Base-by-base conservation (phyloP, 2,329 filamentous ascomycete genomes). In the Ophidiomyces ophidiicola region DNA sequence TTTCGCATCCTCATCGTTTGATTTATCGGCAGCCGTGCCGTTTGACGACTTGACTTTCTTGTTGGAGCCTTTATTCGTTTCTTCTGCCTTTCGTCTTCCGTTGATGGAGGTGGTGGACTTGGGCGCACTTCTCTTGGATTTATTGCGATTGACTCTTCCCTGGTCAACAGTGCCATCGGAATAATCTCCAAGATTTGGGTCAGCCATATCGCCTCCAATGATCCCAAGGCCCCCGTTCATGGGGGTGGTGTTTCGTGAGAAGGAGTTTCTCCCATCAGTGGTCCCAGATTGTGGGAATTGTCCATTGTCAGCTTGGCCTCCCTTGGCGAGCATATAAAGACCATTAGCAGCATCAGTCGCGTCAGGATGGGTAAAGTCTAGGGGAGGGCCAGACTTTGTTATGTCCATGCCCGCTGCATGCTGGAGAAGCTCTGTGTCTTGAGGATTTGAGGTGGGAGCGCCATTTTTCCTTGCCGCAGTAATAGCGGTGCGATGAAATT, bases 341-440 rank as follows among this genome's bases (percentile, higher is more conserved):
- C 90, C 87, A 57, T 94, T 96, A 36, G 88, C 90, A 30, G 88
- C 90, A 63, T 94, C 88, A 52, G 88, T 93, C 38, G 77, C 77
- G 54, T 94, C 88, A 61, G 93, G 85, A 29, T 86, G 82, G 43
- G 87, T 81, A 54, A 86, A 92, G 39, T 83, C 80, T 0, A 71
- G 61, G 1, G 67, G 56, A 7, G 70, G 62, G 51, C 64, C 58
- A 70, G 61, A 57, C 48, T 61, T 66, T 45, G 47, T 46, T 44
- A 57, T 69, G 63, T 58, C 69, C 63, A 60, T 69, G 52, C 48
- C 60, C 32, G 55, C 49, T 47, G 53, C 64, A 51, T 41, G 48
- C 44, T 42, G 49, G 43, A 50, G 53, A 32, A 42, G 47, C 44
- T 64, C 52, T 28, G 53, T 46, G 43, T 61, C 57, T 54, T 63